phyloP scores from a whole-genome alignment of 2,329 filamentous ascomycete genomes.

The Saccharata proteae region DNA sequence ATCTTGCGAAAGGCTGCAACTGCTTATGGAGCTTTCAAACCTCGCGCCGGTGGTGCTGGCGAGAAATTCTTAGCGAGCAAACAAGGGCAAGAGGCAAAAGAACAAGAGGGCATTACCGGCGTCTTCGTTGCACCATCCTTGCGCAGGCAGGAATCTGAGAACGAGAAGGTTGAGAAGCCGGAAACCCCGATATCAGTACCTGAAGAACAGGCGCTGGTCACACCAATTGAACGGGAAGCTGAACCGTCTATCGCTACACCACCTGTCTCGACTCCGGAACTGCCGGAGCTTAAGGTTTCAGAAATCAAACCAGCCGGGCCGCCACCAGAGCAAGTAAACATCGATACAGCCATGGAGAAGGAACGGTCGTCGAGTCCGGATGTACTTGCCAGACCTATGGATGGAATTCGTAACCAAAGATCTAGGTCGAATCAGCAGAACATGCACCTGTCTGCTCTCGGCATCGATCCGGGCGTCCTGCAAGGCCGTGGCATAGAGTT shows the following conservation, averaged over 20 bases:
- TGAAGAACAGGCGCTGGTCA: slow-evolving; percentile 9
- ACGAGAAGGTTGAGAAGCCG: slow-evolving; percentile 6
- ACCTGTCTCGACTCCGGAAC: slow-evolving; percentile 17
- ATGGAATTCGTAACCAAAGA: slow-evolving; percentile 46
- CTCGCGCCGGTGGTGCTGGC: slow-evolving; percentile 73
- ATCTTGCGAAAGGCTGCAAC: slow-evolving; percentile 70
- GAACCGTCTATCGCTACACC: slow-evolving; percentile 23
- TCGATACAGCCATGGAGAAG: no score
- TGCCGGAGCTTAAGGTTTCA: slow-evolving; percentile 10
- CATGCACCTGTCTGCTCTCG: slow-evolving; percentile 65
- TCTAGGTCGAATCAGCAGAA: slow-evolving; percentile 60
- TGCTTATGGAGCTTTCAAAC: slow-evolving; percentile 66
- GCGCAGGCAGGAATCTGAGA: slow-evolving; percentile 6
- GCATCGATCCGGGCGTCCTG: slow-evolving; percentile 64
- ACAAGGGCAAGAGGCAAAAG: slow-evolving; percentile 43
- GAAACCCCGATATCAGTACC: slow-evolving; percentile 11
- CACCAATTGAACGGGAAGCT: slow-evolving; percentile 16
- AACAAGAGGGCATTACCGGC: slow-evolving; percentile 78
- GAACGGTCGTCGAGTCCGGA: slow-evolving; percentile 12
- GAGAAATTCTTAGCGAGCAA: slow-evolving; percentile 54
- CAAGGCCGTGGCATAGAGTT: slow-evolving; percentile 70
- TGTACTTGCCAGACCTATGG: no score
- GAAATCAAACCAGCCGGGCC: no score
- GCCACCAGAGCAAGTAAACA: no score
- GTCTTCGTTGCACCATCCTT: slow-evolving; percentile 68